Base-by-base conservation (phyloP, 1,284 basidiomycete species). In the Moesziomyces sp. region DNA sequence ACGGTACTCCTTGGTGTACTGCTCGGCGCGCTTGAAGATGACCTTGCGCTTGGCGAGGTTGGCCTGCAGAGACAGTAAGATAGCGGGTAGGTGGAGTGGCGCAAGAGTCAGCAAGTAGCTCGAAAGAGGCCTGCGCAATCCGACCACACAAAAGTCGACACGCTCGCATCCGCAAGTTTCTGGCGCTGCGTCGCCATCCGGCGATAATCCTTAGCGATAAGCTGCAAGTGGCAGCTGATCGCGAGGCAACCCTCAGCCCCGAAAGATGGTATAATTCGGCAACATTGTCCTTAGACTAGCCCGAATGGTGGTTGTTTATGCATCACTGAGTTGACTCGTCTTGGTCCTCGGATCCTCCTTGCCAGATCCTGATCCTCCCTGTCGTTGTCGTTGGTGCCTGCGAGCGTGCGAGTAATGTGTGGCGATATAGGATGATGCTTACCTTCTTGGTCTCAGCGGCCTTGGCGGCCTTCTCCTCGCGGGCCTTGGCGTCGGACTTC, bases 21-120 rank as follows among this genome's bases (percentile, higher is more conserved):
- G 88, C 87, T 99, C 97, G 57, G 97, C 96, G 72, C 97, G 93
- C 91, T 99, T 99, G 92, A 99, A 99, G 88, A 98, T 91, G 85
- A 97, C 91, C 87, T 92, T 92, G 87, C 97, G 91, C 89, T 96
- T 95, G 74, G 93, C 90, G 86, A 91, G 91, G 82, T 89, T 87
- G 58, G 91, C 91, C 95, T 97, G 84, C 58, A 74, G 40, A 10
- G 30, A 23, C 48, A 44, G n/a, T 24, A 16, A 21, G 28, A 18
- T 54, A 16, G 21, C 43, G 16, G 38, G 26, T 46, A 51, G 35
- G 8, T 51, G 44, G 26, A 55, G 23, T n/a, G 21, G 42, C 33
- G 51, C 62, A 21, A 49, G 61, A 52, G 50, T 66, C 60, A 66
- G 58, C 50, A 30, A 49, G 19, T 26, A 18, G 57, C 46, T 43